These are phyloP conservation scores for Meyerozyma sp. DNA, from an alignment of 1,139 yeast genomes.

Conservation along the genomic window DNA sequence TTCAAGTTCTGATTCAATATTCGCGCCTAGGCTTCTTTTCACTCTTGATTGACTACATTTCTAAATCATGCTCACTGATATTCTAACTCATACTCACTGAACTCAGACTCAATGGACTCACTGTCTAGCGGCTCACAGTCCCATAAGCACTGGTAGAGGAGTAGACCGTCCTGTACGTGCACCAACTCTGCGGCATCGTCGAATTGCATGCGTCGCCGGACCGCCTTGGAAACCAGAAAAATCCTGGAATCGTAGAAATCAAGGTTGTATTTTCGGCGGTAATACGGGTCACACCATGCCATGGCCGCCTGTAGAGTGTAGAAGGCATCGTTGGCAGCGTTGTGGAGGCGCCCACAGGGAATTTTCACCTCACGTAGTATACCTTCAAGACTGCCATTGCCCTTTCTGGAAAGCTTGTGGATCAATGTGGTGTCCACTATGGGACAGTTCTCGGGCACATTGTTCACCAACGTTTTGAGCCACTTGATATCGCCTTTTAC, in stretches of 20 bases:
- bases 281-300: slow-evolving; percentile 18
- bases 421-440: slow-evolving; percentile 34
- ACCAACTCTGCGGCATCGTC: neutral
- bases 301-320: slow-evolving; percentile 22
- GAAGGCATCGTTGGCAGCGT: slow-evolving; percentile 25
- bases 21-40: too few relatives aligned
- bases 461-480: slow-evolving; percentile 44
- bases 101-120: too few relatives aligned
- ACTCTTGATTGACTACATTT: neutral
- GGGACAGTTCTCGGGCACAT: slow-evolving; percentile 30
- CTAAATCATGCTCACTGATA: neutral
- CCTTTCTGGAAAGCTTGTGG: slow-evolving; percentile 10
- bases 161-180: neutral
- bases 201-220: neutral
- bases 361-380: slow-evolving; percentile 15
- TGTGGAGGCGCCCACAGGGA: slow-evolving; percentile 20
- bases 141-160: neutral
- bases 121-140: neutral
- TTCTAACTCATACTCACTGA: too few relatives aligned
- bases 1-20: too few relatives aligned
- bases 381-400: slow-evolving; percentile 17
- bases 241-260: slow-evolving; percentile 7
- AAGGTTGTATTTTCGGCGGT: slow-evolving; percentile 10
- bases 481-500: slow-evolving; percentile 57
- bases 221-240: neutral